A percentile compares a stretch with the other conserved stretches of the same genome.
phyloP scores from a whole-genome alignment of 2,329 filamentous ascomycete genomes.

The Fusarium chuoi region DNA sequence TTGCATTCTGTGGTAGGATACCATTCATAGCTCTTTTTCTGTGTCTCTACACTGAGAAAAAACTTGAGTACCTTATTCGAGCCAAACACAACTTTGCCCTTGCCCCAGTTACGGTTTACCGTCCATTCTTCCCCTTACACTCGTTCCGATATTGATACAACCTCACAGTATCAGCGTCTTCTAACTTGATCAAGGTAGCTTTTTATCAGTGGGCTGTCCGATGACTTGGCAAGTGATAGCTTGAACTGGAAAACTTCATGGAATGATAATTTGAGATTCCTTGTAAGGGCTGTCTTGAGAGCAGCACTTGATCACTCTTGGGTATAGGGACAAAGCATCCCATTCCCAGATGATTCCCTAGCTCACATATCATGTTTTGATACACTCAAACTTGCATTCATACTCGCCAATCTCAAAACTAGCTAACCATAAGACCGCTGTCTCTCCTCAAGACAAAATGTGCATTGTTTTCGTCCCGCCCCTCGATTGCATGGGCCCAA shows the following conservation, averaged over 20 bases:
- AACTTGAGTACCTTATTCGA: fast-evolving
- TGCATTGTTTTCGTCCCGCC: background rate
- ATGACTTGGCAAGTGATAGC: background rate
- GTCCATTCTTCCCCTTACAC: background rate
- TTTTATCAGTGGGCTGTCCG: fast-evolving
- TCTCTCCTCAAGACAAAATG: background rate
- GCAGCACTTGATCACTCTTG: background rate
- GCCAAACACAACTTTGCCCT: background rate
- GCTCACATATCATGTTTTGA: background rate
- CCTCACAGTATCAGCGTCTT: background rate
- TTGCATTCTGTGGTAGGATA: background rate
- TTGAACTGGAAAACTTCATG: background rate
- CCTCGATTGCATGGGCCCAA: background rate
- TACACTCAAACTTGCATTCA: background rate
- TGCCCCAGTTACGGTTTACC: background rate
- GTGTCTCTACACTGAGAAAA: fast-evolving
- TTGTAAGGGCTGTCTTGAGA: background rate
- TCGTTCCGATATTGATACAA: too few relatives aligned
- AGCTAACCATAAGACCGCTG: background rate
- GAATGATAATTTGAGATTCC: background rate
- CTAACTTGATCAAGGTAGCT: fast-evolving
- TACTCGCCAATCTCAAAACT: background rate
- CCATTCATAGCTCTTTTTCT: background rate
- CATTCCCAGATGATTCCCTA: background rate
- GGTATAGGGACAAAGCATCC: too few relatives aligned